phyloP scores from a whole-genome alignment of 1,284 basidiomycete species.

The Porodaedalea pini region DNA sequence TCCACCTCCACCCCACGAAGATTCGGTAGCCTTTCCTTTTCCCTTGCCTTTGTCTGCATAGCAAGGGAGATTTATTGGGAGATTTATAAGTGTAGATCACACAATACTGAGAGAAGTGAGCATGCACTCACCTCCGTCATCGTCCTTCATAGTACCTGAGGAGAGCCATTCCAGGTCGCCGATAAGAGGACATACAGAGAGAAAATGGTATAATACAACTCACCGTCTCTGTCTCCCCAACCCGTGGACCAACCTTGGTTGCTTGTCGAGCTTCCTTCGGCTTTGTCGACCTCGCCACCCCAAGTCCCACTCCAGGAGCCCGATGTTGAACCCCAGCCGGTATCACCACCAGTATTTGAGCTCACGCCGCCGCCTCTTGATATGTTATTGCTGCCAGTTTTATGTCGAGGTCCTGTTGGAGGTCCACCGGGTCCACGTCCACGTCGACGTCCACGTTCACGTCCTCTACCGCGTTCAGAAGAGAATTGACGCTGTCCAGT shows the following conservation, averaged over 20 bases:
- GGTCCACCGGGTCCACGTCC: background rate
- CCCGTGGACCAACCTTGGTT: background rate
- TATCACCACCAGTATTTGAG: background rate
- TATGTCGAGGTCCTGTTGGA: background rate
- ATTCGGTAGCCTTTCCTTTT: background rate
- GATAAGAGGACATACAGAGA: background rate
- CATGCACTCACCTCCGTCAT: too few relatives aligned
- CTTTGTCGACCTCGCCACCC: background rate
- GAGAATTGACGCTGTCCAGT: too few relatives aligned
- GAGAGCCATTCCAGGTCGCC: background rate
- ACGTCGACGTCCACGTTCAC: background rate
- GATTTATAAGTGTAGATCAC: too few relatives aligned
- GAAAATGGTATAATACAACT: background rate
- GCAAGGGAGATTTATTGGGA: too few relatives aligned
- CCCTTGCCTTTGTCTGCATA: constrained; percentile 7
- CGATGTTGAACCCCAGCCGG: background rate
- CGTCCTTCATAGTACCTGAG: background rate
- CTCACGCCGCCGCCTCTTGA: background rate
- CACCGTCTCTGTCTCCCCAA: background rate
- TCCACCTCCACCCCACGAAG: background rate
- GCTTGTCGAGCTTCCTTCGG: background rate
- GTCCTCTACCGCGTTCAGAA: too few relatives aligned
- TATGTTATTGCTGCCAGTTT: background rate
- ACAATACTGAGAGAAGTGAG: too few relatives aligned
- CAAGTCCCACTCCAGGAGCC: background rate